phyloP scores from a whole-genome alignment of 2,329 filamentous ascomycete species.

The Fusarium buxicola region DNA sequence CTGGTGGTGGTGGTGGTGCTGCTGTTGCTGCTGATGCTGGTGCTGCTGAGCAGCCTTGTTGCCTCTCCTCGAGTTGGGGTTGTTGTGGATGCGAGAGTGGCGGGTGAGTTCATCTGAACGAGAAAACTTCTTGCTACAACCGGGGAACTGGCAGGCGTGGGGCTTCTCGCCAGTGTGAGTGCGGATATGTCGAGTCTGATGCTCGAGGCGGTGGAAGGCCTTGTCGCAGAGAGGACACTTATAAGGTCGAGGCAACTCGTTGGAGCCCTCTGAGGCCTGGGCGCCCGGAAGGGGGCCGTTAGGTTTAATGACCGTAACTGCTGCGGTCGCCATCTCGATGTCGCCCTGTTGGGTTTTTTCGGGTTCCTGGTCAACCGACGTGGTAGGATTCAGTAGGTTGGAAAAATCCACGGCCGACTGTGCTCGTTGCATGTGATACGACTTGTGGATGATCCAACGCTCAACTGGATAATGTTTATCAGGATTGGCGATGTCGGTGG shows the following conservation, averaged over 20 bases:
- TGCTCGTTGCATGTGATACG: constrained; percentile 79
- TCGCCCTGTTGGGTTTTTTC: constrained; percentile 48
- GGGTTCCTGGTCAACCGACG: constrained; percentile 41
- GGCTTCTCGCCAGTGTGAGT: constrained; percentile 99
- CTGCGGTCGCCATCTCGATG: constrained; percentile 62
- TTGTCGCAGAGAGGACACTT: constrained; percentile 99
- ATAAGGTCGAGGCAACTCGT: constrained; percentile 92
- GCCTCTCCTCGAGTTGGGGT: constrained; percentile 93
- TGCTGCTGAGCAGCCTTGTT: constrained; percentile 76
- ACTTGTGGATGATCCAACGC: constrained; percentile 39
- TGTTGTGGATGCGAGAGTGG: constrained; percentile 98
- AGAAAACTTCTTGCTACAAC: constrained; percentile 97
- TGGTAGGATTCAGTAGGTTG: constrained; percentile 75
- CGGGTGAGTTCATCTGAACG: constrained; percentile 96
- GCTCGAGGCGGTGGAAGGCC: constrained; percentile 97
- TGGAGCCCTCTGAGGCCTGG: constrained; percentile 65
- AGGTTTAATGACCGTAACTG: constrained; percentile 68
- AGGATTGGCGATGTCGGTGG: constrained; percentile 11
- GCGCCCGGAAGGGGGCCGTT: constrained; percentile 72
- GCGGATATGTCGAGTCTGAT: constrained; percentile 90
- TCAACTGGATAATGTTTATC: constrained; percentile 23
- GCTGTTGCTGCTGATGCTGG: constrained; percentile 48
- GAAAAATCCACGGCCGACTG: constrained; percentile 80
- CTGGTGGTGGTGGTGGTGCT: constrained; percentile 35
- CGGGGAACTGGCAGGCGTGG: constrained; percentile 93